phyloP scores from a whole-genome alignment of 192 early-diverging fungal species.

The Oehlia diaphana region DNA sequence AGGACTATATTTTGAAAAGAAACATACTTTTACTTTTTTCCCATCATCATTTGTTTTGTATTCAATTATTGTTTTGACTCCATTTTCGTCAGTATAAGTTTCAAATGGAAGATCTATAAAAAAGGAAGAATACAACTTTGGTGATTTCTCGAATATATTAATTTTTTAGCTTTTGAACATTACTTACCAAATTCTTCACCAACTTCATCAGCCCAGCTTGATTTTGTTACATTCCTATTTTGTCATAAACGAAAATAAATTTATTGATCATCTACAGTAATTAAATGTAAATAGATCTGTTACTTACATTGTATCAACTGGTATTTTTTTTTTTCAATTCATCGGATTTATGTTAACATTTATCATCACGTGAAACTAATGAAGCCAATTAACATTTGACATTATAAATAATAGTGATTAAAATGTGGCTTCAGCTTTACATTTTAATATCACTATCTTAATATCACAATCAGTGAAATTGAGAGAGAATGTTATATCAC shows the following conservation, averaged over 20 bases:
- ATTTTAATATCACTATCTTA: not conserved
- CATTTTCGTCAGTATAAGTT: conserved; percentile 70
- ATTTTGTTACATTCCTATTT: conserved; percentile 43
- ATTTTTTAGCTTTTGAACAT: too few relatives aligned
- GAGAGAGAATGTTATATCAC: not conserved
- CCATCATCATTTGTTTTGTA: conserved; percentile 87
- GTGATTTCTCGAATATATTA: not conserved
- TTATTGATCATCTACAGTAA: not conserved
- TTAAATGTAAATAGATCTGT: not conserved
- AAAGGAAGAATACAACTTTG: not conserved
- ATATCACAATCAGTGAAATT: not conserved
- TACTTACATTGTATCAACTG: not conserved
- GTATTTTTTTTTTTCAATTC: too few relatives aligned
- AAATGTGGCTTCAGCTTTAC: too few relatives aligned
- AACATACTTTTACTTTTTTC: conserved; percentile 81
- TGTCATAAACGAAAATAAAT: not conserved
- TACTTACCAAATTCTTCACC: conserved; percentile 57
- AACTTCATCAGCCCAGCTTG: conserved; percentile 77
- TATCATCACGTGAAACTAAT: too few relatives aligned
- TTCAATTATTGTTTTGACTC: conserved; percentile 80
- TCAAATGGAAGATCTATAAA: conserved; percentile 34
- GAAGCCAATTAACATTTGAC: too few relatives aligned
- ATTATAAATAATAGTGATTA: too few relatives aligned
- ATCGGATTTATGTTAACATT: too few relatives aligned
- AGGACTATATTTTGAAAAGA: not conserved